phyloP scores from a whole-genome alignment of 1,284 basidiomycete genomes.

The Butyriboletus appendiculatus region DNA sequence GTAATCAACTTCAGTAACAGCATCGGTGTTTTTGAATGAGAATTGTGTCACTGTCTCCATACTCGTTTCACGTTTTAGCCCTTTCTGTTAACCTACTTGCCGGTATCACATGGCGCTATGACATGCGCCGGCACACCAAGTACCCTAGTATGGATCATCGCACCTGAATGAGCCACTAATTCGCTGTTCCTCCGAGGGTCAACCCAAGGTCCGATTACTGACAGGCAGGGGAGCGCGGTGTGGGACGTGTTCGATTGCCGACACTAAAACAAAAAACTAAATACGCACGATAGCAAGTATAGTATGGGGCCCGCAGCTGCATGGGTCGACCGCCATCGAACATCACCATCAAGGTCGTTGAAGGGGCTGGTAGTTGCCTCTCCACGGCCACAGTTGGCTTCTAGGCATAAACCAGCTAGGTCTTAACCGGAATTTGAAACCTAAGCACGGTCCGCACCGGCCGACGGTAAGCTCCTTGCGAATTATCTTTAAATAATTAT shows the following conservation, averaged over 20 bases:
- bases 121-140: constrained; percentile 3
- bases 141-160: background rate
- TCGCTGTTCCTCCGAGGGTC: constrained; percentile 5
- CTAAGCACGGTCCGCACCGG: too few relatives aligned
- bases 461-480: too few relatives aligned
- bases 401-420: too few relatives aligned
- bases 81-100: constrained; percentile 27
- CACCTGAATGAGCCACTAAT: constrained; percentile 7
- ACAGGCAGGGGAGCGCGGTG: constrained; percentile 7
- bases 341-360: background rate
- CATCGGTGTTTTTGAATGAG: constrained; percentile 15
- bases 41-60: constrained; percentile 20
- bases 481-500: too few relatives aligned
- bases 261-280: constrained; percentile 5
- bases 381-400: too few relatives aligned
- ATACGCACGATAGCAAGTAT: constrained; percentile 18
- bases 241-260: constrained; percentile 6
- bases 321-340: constrained; percentile 15
- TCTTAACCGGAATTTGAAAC: too few relatives aligned
- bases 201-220: constrained; percentile 7
- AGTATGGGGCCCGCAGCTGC: constrained; percentile 2
- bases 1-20: constrained; percentile 9
- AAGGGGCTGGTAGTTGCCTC: constrained; percentile 6
- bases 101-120: constrained; percentile 25
- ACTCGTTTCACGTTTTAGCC: constrained; percentile 26